Evolutionary conservation across 768 basidiomycete species (phyloP), one percentile per base, ranked within the genome.

Genomic region (Hericium alpestre): DNA sequence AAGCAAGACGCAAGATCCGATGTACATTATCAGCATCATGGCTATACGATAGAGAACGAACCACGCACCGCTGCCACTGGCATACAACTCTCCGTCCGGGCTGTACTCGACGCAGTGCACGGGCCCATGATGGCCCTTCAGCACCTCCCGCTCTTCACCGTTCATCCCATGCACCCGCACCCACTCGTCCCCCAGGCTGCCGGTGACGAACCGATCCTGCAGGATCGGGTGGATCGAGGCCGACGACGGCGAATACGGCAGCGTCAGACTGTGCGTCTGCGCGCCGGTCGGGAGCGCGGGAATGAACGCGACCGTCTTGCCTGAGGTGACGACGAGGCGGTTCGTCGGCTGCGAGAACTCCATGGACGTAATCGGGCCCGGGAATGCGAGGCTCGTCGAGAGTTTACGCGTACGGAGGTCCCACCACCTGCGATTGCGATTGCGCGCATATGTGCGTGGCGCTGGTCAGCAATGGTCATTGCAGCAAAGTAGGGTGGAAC

Each of bases 71-170:
- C 91, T 94, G 53, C 95, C 96, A 65, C 90, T 93, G 38, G 95
- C 95, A 69, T 91, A 98, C 77, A 96, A 81, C 75, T 98, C 96
- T 22, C 95, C 95, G 68, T 98, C 95, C 0, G 95, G 95, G 66
- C 88, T 91, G 70, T 86, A 95, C 65, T 90, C 87, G 50, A 95
- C 87, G 55, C 90, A 91, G 65, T 95, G 93, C 16, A 98, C 94
- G 18, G 95, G 94, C 22, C 95, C 96, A 67, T 98, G 96, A 66
- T 98, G 96, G 4, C 95, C 95, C 70, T 96, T 95, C 57, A 93
- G 78, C 32, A 96, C 80, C 57, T 97, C 95, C 61, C 81, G 73
- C 73, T 99, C 94, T 69, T 87, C 84, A 1, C 95, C 96, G 37
- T 87, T 81, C 66, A 94, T 83, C 15, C 87, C 87, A 68, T 98